phyloP scores from a whole-genome alignment of 148 eudicot species.

The Pharnaceum exiguum region DNA sequence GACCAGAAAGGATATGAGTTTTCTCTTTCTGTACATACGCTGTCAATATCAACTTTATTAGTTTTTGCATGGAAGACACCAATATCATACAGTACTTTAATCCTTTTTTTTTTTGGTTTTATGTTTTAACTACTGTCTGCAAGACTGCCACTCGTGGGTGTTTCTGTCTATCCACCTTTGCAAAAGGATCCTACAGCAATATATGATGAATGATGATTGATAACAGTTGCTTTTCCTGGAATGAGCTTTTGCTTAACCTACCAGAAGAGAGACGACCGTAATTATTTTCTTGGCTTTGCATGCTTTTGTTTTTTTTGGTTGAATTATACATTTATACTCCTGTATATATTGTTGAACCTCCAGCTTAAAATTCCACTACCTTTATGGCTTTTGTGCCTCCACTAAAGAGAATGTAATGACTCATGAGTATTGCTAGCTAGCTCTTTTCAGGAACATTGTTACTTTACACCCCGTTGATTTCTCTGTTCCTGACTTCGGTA shows the following conservation, averaged over 20 bases:
- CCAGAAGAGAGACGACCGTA: not conserved
- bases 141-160: conserved; percentile 7
- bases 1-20: not conserved
- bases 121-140: not conserved
- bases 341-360: not conserved
- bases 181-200: not conserved
- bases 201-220: conserved; percentile 25
- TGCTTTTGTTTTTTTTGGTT: conserved; percentile 14
- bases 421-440: no score
- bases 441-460: no score
- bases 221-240: conserved; percentile 23
- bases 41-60: conserved; percentile 13
- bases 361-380: conserved; percentile 11
- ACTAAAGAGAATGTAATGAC: not conserved
- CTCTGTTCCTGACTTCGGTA: no score
- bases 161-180: conserved; percentile 1
- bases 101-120: not conserved
- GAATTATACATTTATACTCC: not conserved
- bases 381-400: conserved; percentile 2
- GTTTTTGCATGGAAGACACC: conserved; percentile 10
- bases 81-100: not conserved
- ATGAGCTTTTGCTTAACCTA: conserved; percentile 19
- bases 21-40: not conserved
- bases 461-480: no score
- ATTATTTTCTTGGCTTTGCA: conserved; percentile 24